Evolutionary conservation across 805 yeast species (phyloP), one percentile per base, ranked within the genome.

Genomic region (Cyberlindnera nakhonratchasimensis): DNA sequence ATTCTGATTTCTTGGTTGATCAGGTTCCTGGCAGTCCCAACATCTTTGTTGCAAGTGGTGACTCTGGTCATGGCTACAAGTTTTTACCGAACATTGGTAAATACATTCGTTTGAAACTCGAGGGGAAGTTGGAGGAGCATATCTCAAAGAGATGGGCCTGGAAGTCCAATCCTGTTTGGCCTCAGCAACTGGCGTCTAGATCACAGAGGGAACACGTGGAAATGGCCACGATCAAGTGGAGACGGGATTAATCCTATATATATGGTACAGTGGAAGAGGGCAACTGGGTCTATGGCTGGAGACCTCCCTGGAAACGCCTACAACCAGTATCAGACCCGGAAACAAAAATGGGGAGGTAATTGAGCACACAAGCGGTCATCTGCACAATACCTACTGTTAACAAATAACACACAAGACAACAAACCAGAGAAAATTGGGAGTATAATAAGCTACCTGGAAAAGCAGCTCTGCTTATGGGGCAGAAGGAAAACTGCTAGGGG

Each of bases 61-160:
- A 72, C 50, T 65, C 75, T 4, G 74, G 76, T 8, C 77, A 72
- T 52, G 74, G 64, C 5, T 72, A 65, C 55, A 72, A 72, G 51
- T 68, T 68, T 34, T 48, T 72, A 41, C 78, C 78, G 13, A 66
- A 61, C 32, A 69, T 72, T 37, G 77, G 78, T 1, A 63, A 61
- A 40, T 72, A 72, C 46, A 69, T 72, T 14, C 40, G 45, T 3
- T 55, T 53, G n/a, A 61, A 53, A 25, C 33, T 69, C 22, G 65
- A 65, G 29, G 63, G 60, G 7, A 50, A 46, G 2, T 45, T 69
- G 34, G 51, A 48, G 12, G 29, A 40, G 3, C 60, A 55, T 12
- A 49, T 57, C 28, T 40, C 40, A 1, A 23, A 40, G 17, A 61
- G 54, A 33, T 65, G 67, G 71, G 47, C 45, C 29, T 66, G 69